Conservation (phyloP, 768 basidiomycete genomes). For the Trametes cingulata region DNA sequence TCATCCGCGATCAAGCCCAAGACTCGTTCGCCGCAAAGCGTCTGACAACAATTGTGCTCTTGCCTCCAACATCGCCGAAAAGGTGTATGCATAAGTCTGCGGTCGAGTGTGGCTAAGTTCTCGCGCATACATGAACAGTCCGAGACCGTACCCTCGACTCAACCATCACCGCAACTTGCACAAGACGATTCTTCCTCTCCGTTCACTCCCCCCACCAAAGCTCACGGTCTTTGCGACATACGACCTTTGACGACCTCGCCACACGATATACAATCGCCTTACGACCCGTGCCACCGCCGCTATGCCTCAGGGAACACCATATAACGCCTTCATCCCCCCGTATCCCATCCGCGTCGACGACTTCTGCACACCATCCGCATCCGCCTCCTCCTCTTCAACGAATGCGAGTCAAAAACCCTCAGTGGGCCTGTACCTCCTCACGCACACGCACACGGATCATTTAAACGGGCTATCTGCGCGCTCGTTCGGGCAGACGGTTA, state of each 20-base stretch:
- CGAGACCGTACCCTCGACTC: background rate
- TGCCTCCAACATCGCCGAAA: background rate
- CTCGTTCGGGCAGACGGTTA: conserved; percentile 68
- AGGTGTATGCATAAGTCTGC: background rate
- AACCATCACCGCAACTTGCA: background rate
- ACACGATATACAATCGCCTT: background rate
- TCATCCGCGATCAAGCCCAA: background rate
- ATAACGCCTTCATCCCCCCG: conserved; percentile 71
- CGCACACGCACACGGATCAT: conserved; percentile 91
- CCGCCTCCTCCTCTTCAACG: conserved; percentile 24
- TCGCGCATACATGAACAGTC: background rate
- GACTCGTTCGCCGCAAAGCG: background rate
- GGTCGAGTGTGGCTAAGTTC: background rate
- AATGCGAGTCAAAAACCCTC: conserved; percentile 34
- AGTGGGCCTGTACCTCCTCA: conserved; percentile 66
- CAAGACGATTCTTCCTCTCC: background rate
- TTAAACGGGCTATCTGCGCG: conserved; percentile 72
- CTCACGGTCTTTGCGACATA: background rate
- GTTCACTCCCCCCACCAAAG: background rate
- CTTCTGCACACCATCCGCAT: conserved; percentile 50
- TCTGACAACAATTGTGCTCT: background rate
- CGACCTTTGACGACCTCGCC: background rate
- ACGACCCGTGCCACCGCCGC: background rate
- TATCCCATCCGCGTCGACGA: conserved; percentile 86
- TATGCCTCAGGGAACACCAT: conserved; percentile 81